Base-by-base conservation (phyloP, 192 early-diverging fungal species). In the Spizellomyces punctatus region DNA sequence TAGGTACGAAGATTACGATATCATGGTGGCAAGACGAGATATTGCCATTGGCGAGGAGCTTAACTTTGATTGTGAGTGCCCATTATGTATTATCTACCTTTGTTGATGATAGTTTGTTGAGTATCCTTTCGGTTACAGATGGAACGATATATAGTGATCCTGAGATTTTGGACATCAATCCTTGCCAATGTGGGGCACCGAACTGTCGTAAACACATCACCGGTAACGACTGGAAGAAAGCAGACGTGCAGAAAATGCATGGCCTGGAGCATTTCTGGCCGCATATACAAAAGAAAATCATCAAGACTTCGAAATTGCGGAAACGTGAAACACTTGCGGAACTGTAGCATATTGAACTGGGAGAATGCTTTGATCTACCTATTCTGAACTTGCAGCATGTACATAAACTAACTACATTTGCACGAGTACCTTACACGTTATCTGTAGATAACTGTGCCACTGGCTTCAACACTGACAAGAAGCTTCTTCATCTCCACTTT, bases 201-300 rank as follows among this genome's bases (percentile, higher is more conserved):
- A 61, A 14, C 16, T 65, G 63, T 46, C 36, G 63, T n/a, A 65
- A 65, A 14, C 63, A 65, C n/a, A 65, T 65, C 36, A 47, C 63
- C n/a, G 63, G 63, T 19, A 48, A 65, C 46, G 63, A 65, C 46
- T 65, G 63, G 63, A 65, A 47, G 46, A 44, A 48, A 5, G 12
- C 22, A 17, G 45, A 44, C 6, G 42, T 65, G 6, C 63, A 65
- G 46, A 16, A n/a, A 27, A 41, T 17, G n/a, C 27, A 65, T 46
- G 45, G 42, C 6, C 5, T 65, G 5, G 45, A 42, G 22, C 63
- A 46, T 27, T 65, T 65, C 46, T 16, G 10, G 14, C 46, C 63
- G 12, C 46, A 47, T 48, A 46, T 65, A 41, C 63, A 48, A 41
- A 62, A 12, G 60, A n/a, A 36, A 6, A 62, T 62, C 60, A 3